Evolutionary conservation across 495 filamentous ascomycete genomes (phyloP).

Genomic region (Astrothelium subdiscretum): DNA sequence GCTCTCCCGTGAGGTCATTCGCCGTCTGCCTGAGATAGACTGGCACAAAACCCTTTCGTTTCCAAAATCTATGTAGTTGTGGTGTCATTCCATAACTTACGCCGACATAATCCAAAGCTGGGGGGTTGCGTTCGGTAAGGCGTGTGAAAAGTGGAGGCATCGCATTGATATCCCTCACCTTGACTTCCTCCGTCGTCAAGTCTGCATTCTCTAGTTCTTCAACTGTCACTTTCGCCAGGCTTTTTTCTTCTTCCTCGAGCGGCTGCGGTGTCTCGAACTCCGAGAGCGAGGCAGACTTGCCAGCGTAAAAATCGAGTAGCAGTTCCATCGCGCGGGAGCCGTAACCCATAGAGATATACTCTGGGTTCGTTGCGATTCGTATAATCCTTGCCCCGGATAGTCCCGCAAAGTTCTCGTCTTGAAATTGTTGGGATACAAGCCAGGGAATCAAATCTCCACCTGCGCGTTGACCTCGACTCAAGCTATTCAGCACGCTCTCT

Average conservation of each 20-base stretch:
- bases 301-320: constrained; percentile 85
- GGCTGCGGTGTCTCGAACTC: constrained; percentile 1
- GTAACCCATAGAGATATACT: constrained; percentile 90
- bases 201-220: constrained; percentile 66
- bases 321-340: constrained; percentile 78
- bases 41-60: constrained; percentile 69
- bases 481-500: constrained; percentile 76
- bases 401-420: constrained; percentile 91
- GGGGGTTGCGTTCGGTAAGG: constrained; percentile 70
- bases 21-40: constrained; percentile 94
- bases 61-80: constrained; percentile 93
- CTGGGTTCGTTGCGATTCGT: constrained; percentile 91
- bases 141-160: constrained; percentile 92
- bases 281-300: constrained; percentile 75
- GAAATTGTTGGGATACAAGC: constrained; percentile 97
- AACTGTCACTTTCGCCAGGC: constrained; percentile 73
- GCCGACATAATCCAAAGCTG: constrained; percentile 79
- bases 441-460: constrained; percentile 95
- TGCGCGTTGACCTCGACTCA: constrained; percentile 80
- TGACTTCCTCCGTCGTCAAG: constrained; percentile 76
- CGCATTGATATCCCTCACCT: constrained; percentile 75
- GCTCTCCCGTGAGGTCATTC: constrained; percentile 93
- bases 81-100: constrained; percentile 90
- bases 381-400: constrained; percentile 88
- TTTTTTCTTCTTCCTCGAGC: constrained; percentile 35